A percentile compares a stretch with the other conserved stretches of the same genome.
phyloP scores from a whole-genome alignment of 345 rosid species.

The Eucalyptus leucophloia region DNA sequence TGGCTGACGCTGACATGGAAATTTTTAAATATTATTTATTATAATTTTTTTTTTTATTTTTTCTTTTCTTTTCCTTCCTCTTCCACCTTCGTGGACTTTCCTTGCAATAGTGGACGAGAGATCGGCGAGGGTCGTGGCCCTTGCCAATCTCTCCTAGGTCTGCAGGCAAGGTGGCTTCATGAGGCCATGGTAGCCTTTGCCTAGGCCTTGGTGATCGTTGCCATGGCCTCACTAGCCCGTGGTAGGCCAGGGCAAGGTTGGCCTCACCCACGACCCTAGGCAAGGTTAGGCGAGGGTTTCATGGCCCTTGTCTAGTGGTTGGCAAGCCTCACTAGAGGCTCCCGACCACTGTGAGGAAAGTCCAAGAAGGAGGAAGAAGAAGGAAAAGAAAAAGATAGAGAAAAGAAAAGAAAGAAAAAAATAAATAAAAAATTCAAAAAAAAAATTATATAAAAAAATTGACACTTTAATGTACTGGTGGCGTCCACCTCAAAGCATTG shows the following conservation, averaged over 20 bases:
- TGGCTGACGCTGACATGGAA: rapidly evolving
- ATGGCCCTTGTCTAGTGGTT: rapidly evolving
- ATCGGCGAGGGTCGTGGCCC: rapidly evolving
- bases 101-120: rapidly evolving
- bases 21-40: too few relatives aligned
- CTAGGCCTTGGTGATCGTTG: too few relatives aligned
- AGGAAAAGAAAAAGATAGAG: too few relatives aligned
- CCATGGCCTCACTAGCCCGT: rapidly evolving
- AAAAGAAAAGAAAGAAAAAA: too few relatives aligned
- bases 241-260: rapidly evolving
- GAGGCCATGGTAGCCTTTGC: rapidly evolving
- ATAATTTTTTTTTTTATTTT: rapidly evolving
- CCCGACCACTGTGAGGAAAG: rapidly evolving
- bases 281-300: too few relatives aligned
- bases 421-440: too few relatives aligned
- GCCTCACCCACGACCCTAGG: too few relatives aligned
- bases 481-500: rapidly evolving
- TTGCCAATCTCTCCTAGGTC: rapidly evolving
- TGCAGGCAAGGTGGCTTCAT: rapidly evolving
- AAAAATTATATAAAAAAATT: too few relatives aligned
- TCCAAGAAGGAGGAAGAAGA: too few relatives aligned
- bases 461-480: rapidly evolving
- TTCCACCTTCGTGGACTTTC: rapidly evolving
- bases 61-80: too few relatives aligned
- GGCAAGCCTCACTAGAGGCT: rapidly evolving